phyloP scores from a whole-genome alignment of 768 basidiomycete species.

The Scleroderma citrinum region DNA sequence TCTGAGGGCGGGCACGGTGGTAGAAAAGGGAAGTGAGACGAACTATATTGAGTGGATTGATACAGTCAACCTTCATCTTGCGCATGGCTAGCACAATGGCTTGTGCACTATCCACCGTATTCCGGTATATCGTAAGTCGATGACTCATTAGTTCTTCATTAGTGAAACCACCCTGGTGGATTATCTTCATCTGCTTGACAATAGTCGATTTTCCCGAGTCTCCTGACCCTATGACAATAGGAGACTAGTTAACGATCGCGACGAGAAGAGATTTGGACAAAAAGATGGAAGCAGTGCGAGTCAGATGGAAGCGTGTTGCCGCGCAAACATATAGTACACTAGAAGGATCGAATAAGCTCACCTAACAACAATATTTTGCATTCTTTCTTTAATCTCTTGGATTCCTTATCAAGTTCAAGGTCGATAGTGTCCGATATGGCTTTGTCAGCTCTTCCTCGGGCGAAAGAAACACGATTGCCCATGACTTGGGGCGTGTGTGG shows the following conservation, averaged over 20 bases:
- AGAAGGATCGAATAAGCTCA: constrained; percentile 32
- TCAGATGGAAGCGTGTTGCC: neutral
- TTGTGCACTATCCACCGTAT: constrained; percentile 86
- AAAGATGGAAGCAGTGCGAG: no score
- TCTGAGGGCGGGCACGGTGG: neutral
- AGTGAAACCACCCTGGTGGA: constrained; percentile 88
- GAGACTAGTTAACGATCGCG: neutral
- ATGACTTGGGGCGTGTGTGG: constrained; percentile 33
- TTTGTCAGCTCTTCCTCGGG: constrained; percentile 50
- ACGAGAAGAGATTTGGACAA: neutral
- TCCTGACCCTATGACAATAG: constrained; percentile 65
- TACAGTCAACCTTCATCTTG: constrained; percentile 77
- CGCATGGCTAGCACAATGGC: constrained; percentile 81
- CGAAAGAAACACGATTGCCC: constrained; percentile 64
- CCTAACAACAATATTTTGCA: constrained; percentile 93
- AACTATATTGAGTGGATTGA: constrained; percentile 57
- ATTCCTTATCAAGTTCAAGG: constrained; percentile 81
- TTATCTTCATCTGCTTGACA: constrained; percentile 99
- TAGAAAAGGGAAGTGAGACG: neutral
- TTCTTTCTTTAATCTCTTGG: constrained; percentile 73
- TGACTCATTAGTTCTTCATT: constrained; percentile 70
- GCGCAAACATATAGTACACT: neutral
- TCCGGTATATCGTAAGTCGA: constrained; percentile 74
- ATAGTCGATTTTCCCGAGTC: constrained; percentile 95
- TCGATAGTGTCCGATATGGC: constrained; percentile 72